These are phyloP conservation scores for Microcyclosporella mali DNA, from an alignment of 2,329 filamentous ascomycete species.

Conservation along the genomic window DNA sequence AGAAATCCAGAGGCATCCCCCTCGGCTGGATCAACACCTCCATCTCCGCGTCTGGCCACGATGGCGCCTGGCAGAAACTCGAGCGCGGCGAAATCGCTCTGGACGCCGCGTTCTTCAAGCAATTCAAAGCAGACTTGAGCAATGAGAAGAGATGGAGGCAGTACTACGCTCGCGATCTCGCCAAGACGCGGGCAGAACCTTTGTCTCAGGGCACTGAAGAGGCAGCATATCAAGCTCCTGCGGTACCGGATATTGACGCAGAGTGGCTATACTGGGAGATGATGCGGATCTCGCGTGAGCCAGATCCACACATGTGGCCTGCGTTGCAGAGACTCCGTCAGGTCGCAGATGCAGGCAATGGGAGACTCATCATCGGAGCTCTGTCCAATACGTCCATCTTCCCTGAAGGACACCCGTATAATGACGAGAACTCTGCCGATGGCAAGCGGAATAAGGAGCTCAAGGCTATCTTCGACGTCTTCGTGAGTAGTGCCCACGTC, in stretches of 20 bases:
- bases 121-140: slow-evolving; percentile 69
- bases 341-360: slow-evolving; percentile 25
- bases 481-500: slow-evolving; percentile 78
- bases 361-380: slow-evolving; percentile 66
- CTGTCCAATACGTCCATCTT: slow-evolving; percentile 88
- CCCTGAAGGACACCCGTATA: slow-evolving; percentile 64
- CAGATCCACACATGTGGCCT: slow-evolving; percentile 85
- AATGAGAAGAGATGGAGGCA: slow-evolving; percentile 60
- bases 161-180: slow-evolving; percentile 40
- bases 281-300: slow-evolving; percentile 66
- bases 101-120: slow-evolving; percentile 66
- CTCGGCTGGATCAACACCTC: slow-evolving; percentile 87
- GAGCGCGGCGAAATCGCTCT: slow-evolving; percentile 77
- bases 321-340: slow-evolving; percentile 62
- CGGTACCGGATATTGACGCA: slow-evolving; percentile 67
- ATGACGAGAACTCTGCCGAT: slow-evolving; percentile 41
- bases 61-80: slow-evolving; percentile 80
- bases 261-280: slow-evolving; percentile 82
- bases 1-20: slow-evolving; percentile 68
- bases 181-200: slow-evolving; percentile 19
- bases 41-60: slow-evolving; percentile 69
- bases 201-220: slow-evolving; percentile 41
- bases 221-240: slow-evolving; percentile 40
- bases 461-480: slow-evolving; percentile 71
- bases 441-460: slow-evolving; percentile 46